These are phyloP conservation scores for Mycena kentingensis DNA, from an alignment of 768 basidiomycete species.

Conservation along the genomic window DNA sequence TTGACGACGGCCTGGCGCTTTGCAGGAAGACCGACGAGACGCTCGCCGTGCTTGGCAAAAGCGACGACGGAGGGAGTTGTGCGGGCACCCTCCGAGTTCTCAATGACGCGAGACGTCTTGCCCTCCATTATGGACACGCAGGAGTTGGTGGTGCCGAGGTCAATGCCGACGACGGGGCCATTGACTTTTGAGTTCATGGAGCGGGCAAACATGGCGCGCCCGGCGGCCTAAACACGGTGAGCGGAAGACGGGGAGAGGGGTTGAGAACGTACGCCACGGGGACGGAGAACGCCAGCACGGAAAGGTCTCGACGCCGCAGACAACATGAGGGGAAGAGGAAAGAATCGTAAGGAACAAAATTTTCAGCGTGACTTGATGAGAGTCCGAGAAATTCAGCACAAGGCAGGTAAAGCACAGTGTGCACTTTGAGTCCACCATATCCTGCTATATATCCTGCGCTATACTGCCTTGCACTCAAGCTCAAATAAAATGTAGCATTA, in stretches of 20 bases:
- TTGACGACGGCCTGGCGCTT: conserved; percentile 98
- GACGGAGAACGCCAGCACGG: conserved; percentile 59
- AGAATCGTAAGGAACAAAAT: conserved; percentile 45
- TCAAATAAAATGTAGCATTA: not conserved
- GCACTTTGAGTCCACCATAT: too few relatives aligned
- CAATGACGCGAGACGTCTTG: conserved; percentile 90
- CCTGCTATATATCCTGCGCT: too few relatives aligned
- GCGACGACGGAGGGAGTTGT: conserved; percentile 99
- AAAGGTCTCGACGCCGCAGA: conserved; percentile 61
- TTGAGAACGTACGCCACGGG: conserved; percentile 55
- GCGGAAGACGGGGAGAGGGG: not conserved
- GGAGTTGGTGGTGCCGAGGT: conserved; percentile 92
- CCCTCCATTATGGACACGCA: conserved; percentile 96
- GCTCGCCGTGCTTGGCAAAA: conserved; percentile 98
- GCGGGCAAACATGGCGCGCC: conserved; percentile 77
- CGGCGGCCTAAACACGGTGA: conserved; percentile 50
- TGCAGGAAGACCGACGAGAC: conserved; percentile 92
- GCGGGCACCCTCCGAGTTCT: conserved; percentile 96
- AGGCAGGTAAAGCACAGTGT: too few relatives aligned
- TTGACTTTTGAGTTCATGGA: conserved; percentile 96
- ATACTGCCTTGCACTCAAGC: not conserved
- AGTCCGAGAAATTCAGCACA: too few relatives aligned
- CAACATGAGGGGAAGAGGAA: conserved; percentile 65
- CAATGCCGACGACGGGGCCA: conserved; percentile 95
- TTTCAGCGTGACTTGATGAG: conserved; percentile 30